Evolutionary conservation across 495 filamentous ascomycete genomes (phyloP).

Genomic region (Friedmanniomyces simplex): DNA sequence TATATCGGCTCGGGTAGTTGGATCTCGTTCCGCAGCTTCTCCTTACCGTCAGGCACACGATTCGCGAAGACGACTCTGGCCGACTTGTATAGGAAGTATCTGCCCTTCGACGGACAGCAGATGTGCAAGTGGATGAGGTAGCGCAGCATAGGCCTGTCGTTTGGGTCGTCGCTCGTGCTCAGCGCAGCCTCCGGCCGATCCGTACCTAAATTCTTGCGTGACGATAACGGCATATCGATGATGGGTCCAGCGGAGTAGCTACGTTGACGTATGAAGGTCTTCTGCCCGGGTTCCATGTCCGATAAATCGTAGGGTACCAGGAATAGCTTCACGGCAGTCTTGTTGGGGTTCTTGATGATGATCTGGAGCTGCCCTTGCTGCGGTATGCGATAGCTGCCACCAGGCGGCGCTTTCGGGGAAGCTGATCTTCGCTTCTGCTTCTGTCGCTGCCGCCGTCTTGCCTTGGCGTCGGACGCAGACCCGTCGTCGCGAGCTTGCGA

Average conservation of each 20-base stretch:
- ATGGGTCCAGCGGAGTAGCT: conserved; percentile 85
- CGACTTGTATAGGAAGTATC: conserved; percentile 82
- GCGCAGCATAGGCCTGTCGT: conserved; percentile 69
- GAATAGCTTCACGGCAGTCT: conserved; percentile 91
- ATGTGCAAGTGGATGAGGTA: conserved; percentile 94
- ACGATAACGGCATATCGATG: conserved; percentile 52
- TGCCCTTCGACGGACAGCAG: conserved; percentile 71
- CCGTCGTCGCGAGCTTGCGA: conserved; percentile 8
- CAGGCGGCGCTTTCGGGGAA: conserved; percentile 64
- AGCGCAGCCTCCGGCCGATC: conserved; percentile 34
- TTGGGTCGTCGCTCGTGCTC: conserved; percentile 37
- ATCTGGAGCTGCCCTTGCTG: conserved; percentile 94
- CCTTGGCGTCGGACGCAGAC: conserved; percentile 6
- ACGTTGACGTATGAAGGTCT: conserved; percentile 93
- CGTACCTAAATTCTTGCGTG: conserved; percentile 39
- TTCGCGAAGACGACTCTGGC: conserved; percentile 97
- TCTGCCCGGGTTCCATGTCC: conserved; percentile 92
- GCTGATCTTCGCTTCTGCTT: conserved; percentile 45
- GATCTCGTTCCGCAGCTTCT: conserved; percentile 83
- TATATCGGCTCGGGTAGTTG: conserved; percentile 82
- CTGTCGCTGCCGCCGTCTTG: conserved; percentile 37
- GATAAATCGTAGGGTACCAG: conserved; percentile 87
- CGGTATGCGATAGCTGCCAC: conserved; percentile 88
- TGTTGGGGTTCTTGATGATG: conserved; percentile 93
- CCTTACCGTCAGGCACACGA: conserved; percentile 91